Evolutionary conservation across 805 yeast species (phyloP).

Genomic region (Ogataea philodendri): DNA sequence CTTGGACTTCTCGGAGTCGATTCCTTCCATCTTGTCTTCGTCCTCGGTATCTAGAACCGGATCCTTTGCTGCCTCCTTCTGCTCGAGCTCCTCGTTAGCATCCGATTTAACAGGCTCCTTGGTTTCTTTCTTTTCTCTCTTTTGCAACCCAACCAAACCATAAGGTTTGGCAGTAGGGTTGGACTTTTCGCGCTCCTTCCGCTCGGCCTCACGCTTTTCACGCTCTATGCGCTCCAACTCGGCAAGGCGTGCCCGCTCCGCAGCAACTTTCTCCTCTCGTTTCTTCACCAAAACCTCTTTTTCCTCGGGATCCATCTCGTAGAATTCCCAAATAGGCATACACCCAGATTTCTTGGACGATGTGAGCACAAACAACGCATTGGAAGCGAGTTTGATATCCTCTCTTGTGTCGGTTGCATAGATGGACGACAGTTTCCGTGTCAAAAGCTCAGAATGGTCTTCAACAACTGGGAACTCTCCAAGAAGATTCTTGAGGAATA

Average conservation of each 20-base stretch:
- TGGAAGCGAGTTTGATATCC: slow-evolving; percentile 76
- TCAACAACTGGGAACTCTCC: slow-evolving; percentile 66
- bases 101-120: neutral
- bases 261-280: slow-evolving; percentile 19
- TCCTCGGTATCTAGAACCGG: neutral
- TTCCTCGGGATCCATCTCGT: slow-evolving; percentile 46
- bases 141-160: slow-evolving; percentile 30
- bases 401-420: slow-evolving; percentile 60
- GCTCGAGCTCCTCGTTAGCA: neutral
- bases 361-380: slow-evolving; percentile 65
- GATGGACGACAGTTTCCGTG: slow-evolving; percentile 47
- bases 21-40: neutral
- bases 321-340: slow-evolving; percentile 56
- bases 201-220: slow-evolving; percentile 18
- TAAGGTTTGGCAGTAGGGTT: slow-evolving; percentile 26
- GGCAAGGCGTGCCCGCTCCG: slow-evolving; percentile 22
- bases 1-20: too few species aligned
- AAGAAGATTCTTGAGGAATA: slow-evolving; percentile 61
- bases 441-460: slow-evolving; percentile 58
- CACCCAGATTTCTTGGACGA: slow-evolving; percentile 52
- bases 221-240: slow-evolving; percentile 18
- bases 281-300: slow-evolving; percentile 31
- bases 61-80: slow-evolving; percentile 6
- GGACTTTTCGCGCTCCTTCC: slow-evolving; percentile 13
- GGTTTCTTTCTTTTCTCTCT: slow-evolving; percentile 14